Evolutionary conservation across 1,284 basidiomycete species (phyloP).

Genomic region (Retiboletus fuscus): DNA sequence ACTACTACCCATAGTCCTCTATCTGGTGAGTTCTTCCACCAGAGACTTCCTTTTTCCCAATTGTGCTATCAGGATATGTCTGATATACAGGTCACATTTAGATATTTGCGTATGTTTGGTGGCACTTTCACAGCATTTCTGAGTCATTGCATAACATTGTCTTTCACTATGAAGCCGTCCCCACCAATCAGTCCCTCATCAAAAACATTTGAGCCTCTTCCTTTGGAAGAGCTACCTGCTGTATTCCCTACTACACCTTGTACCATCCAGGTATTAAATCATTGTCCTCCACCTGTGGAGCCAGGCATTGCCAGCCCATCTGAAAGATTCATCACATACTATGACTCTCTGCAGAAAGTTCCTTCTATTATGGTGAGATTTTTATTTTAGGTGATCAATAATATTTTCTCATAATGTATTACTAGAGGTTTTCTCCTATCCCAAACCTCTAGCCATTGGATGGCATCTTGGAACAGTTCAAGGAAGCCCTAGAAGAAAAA

Average conservation of each 20-base stretch:
- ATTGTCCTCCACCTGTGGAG: not conserved
- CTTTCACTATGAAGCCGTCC: too few species aligned
- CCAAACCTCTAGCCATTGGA: not conserved
- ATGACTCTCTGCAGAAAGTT: not conserved
- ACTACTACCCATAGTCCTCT: too few species aligned
- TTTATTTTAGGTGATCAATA: not conserved
- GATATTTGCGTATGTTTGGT: not conserved
- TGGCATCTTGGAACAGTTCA: not conserved
- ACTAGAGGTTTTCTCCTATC: not conserved
- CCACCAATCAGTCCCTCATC: not conserved
- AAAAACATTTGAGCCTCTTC: not conserved
- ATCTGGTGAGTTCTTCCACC: too few species aligned
- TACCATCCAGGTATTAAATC: not conserved
- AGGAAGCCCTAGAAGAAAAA: not conserved
- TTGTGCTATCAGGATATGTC: too few species aligned
- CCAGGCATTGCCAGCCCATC: not conserved
- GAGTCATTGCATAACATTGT: constrained; percentile 3
- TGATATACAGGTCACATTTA: not conserved
- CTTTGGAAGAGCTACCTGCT: not conserved
- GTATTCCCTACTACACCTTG: not conserved
- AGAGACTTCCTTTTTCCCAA: too few species aligned
- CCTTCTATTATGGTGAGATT: not conserved
- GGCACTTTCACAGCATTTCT: not conserved
- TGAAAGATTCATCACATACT: not conserved
- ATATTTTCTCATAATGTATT: not conserved